Percentiles rank a stretch among this genome's conserved stretches.
Conservation (phyloP, 257 asterid genomes). For the Solanum commersonii region DNA sequence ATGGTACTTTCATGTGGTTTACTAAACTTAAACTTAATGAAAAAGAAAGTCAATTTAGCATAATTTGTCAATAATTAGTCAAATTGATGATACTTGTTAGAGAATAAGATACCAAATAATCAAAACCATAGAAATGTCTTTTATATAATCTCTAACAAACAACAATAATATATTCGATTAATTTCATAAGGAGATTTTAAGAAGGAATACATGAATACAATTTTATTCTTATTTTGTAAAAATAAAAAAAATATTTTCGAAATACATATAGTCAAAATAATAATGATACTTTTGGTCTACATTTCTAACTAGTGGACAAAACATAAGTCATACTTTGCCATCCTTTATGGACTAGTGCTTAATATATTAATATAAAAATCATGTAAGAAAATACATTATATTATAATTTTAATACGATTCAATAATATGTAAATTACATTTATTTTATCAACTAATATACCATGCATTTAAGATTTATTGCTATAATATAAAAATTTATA, state of each 20-base stretch:
- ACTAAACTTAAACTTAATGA: neutral
- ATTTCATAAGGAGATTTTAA: accelerated
- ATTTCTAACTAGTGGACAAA: neutral
- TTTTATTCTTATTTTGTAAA: neutral
- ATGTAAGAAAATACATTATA: neutral
- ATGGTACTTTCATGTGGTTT: neutral
- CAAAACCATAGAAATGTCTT: neutral
- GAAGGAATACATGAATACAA: accelerated
- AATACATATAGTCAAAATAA: neutral
- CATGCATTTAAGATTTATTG: neutral
- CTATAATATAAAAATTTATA: neutral
- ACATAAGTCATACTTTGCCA: neutral
- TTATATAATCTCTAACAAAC: neutral
- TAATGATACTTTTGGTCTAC: neutral
- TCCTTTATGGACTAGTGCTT: neutral
- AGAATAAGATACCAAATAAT: neutral
- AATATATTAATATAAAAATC: neutral
- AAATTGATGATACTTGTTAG: neutral
- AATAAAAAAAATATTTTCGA: neutral
- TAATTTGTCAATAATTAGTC: neutral
- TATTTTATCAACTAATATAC: neutral
- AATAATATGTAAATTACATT: neutral
- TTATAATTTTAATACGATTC: neutral
- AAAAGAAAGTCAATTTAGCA: neutral
- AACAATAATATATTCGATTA: neutral